Conservation (phyloP, 495 filamentous ascomycete genomes). For the Talaromyces stipitatus region DNA sequence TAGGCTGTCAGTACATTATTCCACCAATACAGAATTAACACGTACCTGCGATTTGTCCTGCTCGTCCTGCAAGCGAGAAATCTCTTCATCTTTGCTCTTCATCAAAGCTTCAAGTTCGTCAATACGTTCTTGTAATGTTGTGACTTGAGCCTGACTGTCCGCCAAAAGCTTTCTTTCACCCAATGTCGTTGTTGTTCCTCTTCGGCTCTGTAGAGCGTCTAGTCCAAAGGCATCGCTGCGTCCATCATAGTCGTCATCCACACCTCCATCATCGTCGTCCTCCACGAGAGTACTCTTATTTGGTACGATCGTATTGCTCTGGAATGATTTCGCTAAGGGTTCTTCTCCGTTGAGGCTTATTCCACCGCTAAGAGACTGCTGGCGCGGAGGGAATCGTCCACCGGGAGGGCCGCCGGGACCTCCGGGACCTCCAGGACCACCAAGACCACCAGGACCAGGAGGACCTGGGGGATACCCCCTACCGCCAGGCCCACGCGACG, state of each 20-base stretch:
- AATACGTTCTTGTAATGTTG: constrained; percentile 65
- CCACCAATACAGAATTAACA: neutral
- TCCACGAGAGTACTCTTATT: constrained; percentile 99
- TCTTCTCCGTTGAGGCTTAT: constrained; percentile 26
- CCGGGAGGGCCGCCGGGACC: constrained; percentile 32
- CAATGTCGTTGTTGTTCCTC: constrained; percentile 42
- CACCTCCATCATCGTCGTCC: constrained; percentile 57
- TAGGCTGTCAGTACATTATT: neutral
- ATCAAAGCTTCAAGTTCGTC: constrained; percentile 58
- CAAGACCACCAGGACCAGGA: constrained; percentile 31
- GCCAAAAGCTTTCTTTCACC: constrained; percentile 62
- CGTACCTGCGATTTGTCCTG: constrained; percentile 41
- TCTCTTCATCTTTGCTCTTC: constrained; percentile 50
- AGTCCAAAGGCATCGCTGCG: constrained; percentile 58
- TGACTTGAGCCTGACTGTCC: constrained; percentile 71
- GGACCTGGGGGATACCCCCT: constrained; percentile 36
- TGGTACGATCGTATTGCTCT: constrained; percentile 91
- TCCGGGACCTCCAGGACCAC: constrained; percentile 32
- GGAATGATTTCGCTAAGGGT: constrained; percentile 82
- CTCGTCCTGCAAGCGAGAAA: constrained; percentile 36
- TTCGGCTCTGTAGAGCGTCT: constrained; percentile 48
- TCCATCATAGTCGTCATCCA: constrained; percentile 56
- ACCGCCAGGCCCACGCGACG: constrained; percentile 32
- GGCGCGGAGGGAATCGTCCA: constrained; percentile 31
- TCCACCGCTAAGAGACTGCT: constrained; percentile 41